Conservation (phyloP, 2,329 filamentous ascomycete species). For the Huntiella savannae region DNA sequence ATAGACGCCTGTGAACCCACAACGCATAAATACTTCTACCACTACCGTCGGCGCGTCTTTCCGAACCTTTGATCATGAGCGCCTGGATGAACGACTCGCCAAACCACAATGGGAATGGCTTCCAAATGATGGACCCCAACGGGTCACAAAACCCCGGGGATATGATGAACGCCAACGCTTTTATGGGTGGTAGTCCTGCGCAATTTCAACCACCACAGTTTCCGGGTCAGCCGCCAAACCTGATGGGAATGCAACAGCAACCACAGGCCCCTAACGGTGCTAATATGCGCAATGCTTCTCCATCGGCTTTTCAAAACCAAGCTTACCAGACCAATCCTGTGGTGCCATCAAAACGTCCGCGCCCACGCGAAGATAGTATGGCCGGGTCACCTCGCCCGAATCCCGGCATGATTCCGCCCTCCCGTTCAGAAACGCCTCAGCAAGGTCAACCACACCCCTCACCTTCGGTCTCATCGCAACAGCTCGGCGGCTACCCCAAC, state of each 20-base stretch:
- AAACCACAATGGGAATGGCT: slow-evolving; percentile 52
- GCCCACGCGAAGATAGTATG: slow-evolving; percentile 66
- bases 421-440: slow-evolving; percentile 82
- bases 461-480: neutral
- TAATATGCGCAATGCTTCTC: slow-evolving; percentile 68
- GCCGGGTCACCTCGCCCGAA: slow-evolving; percentile 64
- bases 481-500: slow-evolving; percentile 1
- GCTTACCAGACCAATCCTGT: slow-evolving; percentile 71
- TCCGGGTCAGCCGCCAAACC: slow-evolving; percentile 26
- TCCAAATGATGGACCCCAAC: slow-evolving; percentile 44
- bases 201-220: slow-evolving; percentile 40
- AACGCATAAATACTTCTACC: too few relatives aligned
- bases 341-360: slow-evolving; percentile 74
- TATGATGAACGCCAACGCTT: slow-evolving; percentile 46
- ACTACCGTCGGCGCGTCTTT: neutral
- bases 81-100: slow-evolving; percentile 55
- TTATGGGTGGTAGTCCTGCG: slow-evolving; percentile 35
- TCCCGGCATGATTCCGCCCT: slow-evolving; percentile 54
- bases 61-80: slow-evolving; percentile 30
- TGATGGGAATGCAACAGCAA: slow-evolving; percentile 12
- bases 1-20: too few relatives aligned
- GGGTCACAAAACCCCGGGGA: slow-evolving; percentile 22
- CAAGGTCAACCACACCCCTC: slow-evolving; percentile 32
- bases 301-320: slow-evolving; percentile 50
- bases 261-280: slow-evolving; percentile 9